Conservation (phyloP, 176 grass and related monocot species). For the Eragrostis nindensis region DNA sequence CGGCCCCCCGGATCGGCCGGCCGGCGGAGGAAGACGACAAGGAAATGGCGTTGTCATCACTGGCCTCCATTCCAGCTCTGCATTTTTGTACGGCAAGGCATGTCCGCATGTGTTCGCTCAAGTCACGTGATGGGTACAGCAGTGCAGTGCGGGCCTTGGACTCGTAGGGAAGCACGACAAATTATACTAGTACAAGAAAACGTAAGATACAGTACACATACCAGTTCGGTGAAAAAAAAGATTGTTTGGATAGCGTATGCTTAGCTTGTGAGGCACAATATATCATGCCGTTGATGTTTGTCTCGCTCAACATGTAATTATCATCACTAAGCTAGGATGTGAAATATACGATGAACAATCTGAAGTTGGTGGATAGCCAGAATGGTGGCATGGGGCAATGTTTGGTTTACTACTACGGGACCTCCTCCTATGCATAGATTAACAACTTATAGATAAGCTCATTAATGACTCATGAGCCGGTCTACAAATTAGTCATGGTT, state of each 20-base stretch:
- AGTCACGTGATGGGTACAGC: neutral
- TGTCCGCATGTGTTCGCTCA: neutral
- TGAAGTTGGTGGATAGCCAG: neutral
- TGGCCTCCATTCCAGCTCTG: constrained; percentile 13
- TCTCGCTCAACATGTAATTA: constrained; percentile 2
- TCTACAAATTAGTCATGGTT: no score
- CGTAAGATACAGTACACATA: constrained; percentile 28
- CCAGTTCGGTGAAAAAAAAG: neutral
- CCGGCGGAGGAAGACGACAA: neutral
- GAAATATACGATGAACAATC: neutral
- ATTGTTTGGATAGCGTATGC: neutral
- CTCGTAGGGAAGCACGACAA: neutral
- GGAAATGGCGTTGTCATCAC: neutral
- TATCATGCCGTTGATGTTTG: neutral
- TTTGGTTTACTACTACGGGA: no score
- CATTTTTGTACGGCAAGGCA: neutral
- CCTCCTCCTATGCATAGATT: no score
- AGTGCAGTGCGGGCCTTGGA: neutral
- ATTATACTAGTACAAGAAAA: neutral
- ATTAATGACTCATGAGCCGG: no score
- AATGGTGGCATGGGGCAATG: no score
- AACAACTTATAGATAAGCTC: no score
- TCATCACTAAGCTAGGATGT: neutral
- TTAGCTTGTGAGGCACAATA: neutral
- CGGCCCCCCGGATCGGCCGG: neutral